Evolutionary conservation across 805 yeast genomes (phyloP).

Genomic region (Nakazawaea ambrosiae): DNA sequence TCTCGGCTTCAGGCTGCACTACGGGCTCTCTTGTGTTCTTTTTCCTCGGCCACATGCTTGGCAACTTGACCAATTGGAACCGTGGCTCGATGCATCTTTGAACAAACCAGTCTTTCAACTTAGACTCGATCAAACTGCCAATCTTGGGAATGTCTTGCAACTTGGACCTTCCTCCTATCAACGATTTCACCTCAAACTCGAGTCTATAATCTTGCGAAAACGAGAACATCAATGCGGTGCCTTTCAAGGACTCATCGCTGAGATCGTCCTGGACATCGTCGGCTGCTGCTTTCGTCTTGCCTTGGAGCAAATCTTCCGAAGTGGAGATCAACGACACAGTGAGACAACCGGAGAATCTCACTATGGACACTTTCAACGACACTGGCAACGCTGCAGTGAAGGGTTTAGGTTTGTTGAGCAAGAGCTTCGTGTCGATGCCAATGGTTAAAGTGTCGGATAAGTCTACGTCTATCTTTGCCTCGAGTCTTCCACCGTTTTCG

Average conservation of each 20-base stretch:
- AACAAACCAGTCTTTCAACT: constrained; percentile 80
- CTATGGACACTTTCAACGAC: constrained; percentile 76
- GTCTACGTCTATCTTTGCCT: constrained; percentile 89
- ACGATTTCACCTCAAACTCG: constrained; percentile 81
- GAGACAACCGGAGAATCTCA: constrained; percentile 84
- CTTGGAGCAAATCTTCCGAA: constrained; percentile 25
- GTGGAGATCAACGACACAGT: constrained; percentile 63
- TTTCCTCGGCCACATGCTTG: constrained; percentile 80
- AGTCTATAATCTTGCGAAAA: constrained; percentile 87
- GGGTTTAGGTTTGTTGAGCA: constrained; percentile 78
- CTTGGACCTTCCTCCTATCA: constrained; percentile 89
- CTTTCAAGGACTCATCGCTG: constrained; percentile 19
- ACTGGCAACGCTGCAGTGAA: constrained; percentile 85
- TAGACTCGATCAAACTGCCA: constrained; percentile 74
- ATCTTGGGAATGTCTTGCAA: constrained; percentile 91
- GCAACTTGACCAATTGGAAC: constrained; percentile 77
- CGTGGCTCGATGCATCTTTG: constrained; percentile 94
- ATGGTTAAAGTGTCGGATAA: constrained; percentile 79
- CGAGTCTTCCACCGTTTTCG: constrained; percentile 48
- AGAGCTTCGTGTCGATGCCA: constrained; percentile 73
- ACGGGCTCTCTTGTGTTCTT: constrained; percentile 42
- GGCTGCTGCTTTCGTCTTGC: constrained; percentile 7
- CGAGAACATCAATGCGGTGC: constrained; percentile 78
- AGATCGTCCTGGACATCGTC: constrained; percentile 14
- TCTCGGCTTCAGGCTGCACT: constrained; percentile 1